phyloP scores from a whole-genome alignment of 139 green algal species.

The Haematococcus lacustris region DNA sequence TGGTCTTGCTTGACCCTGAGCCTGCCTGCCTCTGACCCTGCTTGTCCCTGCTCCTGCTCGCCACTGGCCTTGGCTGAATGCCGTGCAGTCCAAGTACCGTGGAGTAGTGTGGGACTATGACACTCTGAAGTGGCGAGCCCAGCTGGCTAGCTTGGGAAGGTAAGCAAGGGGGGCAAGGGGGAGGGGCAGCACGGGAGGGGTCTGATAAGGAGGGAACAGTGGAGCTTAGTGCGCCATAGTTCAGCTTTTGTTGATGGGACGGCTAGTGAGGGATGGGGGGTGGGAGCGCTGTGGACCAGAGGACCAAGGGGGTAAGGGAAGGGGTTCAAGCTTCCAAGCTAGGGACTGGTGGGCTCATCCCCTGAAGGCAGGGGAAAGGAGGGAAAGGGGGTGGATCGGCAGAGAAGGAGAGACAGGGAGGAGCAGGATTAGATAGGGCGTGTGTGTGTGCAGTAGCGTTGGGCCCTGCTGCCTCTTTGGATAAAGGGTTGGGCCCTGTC shows the following conservation, averaged over 20 bases:
- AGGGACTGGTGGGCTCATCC: no score
- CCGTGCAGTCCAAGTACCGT: slow-evolving; percentile 13
- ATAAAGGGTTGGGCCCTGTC: not conserved
- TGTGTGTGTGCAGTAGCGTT: no score
- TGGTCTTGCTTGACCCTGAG: not conserved
- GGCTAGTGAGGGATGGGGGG: no score
- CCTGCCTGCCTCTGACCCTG: not conserved
- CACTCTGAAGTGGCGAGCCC: slow-evolving; percentile 22
- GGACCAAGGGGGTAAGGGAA: not conserved
- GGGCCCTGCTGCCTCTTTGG: not conserved
- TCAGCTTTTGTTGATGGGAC: not conserved
- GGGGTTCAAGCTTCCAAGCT: not conserved
- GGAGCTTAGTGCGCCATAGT: not conserved
- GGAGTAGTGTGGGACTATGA: slow-evolving; percentile 29
- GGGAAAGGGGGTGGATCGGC: not conserved
- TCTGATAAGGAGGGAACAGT: slow-evolving; percentile 8
- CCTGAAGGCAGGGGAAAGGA: no score
- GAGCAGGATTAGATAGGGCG: not conserved
- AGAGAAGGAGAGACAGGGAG: not conserved
- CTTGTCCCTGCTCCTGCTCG: not conserved
- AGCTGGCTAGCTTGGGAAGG: no score
- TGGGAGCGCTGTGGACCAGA: not conserved
- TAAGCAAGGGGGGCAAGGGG: no score
- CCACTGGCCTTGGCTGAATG: not conserved
- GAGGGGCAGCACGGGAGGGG: not conserved